phyloP scores from a whole-genome alignment of 192 early-diverging fungal genomes.

The Coemansia sp. region DNA sequence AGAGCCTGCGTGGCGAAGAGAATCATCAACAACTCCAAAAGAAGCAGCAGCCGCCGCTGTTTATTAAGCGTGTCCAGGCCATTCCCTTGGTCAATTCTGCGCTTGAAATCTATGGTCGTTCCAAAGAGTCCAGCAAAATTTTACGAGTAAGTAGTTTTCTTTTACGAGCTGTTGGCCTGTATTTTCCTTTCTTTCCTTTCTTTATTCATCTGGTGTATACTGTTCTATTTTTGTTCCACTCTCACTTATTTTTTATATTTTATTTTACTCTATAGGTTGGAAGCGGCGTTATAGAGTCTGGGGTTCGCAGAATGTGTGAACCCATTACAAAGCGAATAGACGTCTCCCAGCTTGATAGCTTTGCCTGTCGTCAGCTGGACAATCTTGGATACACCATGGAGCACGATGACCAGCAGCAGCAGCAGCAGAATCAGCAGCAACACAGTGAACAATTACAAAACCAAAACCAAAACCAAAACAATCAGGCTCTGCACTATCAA shows the following conservation, averaged over 20 bases:
- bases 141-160: slow-evolving; percentile 29
- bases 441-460: background rate
- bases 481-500: background rate
- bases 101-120: slow-evolving; percentile 72
- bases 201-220: background rate
- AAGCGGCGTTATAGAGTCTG: slow-evolving; percentile 76
- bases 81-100: slow-evolving; percentile 81
- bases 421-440: background rate
- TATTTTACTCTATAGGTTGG: slow-evolving; percentile 35
- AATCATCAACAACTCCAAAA: background rate
- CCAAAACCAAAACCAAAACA: background rate
- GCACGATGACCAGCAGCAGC: background rate
- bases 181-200: background rate
- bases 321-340: slow-evolving; percentile 76
- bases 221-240: background rate
- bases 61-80: slow-evolving; percentile 77
- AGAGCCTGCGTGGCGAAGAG: slow-evolving; percentile 6
- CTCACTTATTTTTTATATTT: background rate
- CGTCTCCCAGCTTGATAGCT: slow-evolving; percentile 70
- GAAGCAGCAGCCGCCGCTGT: slow-evolving; percentile 26
- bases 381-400: slow-evolving; percentile 44
- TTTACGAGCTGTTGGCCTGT: background rate
- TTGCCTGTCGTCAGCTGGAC: slow-evolving; percentile 77
- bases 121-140: slow-evolving; percentile 61
- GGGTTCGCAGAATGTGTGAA: slow-evolving; percentile 68